Conservation (phyloP, 225 moss, liverwort and hornwort species). For the Pleurozium schreberi region DNA sequence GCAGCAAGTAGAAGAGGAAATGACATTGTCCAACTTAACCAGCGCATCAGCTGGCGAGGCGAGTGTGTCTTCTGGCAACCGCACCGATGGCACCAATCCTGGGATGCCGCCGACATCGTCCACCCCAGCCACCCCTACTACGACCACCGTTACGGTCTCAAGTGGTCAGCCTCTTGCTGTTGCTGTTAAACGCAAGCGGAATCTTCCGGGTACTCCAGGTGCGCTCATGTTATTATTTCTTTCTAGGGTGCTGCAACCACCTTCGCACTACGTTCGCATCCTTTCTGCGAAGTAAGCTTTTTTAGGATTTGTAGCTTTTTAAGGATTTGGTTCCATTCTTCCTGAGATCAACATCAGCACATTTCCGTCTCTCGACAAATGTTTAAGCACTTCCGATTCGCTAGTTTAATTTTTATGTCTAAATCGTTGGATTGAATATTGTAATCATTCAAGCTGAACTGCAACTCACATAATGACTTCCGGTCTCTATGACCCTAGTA, state of each 20-base stretch:
- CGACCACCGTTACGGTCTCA: slow-evolving; percentile 52
- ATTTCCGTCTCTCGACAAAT: background rate
- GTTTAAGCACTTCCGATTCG: background rate
- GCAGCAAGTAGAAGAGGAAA: slow-evolving; percentile 43
- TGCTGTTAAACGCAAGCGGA: slow-evolving; percentile 74
- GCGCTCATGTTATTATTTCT: slow-evolving; percentile 3
- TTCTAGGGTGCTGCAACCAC: background rate
- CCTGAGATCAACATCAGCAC: background rate
- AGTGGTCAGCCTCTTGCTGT: slow-evolving; percentile 53
- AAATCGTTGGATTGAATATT: background rate
- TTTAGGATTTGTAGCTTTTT: background rate
- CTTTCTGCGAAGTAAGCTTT: background rate
- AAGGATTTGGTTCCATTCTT: background rate
- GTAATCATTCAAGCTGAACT: background rate
- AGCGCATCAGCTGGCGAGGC: slow-evolving; percentile 68
- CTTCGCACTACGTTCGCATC: background rate
- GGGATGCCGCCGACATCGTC: slow-evolving; percentile 62
- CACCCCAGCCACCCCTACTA: slow-evolving; percentile 53
- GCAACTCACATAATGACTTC: background rate
- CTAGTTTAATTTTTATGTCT: background rate
- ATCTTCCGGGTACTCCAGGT: slow-evolving; percentile 99
- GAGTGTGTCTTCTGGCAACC: slow-evolving; percentile 59
- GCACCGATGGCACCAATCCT: slow-evolving; percentile 59
- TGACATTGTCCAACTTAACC: slow-evolving; percentile 70
- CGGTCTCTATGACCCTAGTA: background rate